Evolutionary conservation across 2,329 filamentous ascomycete genomes (phyloP).

Genomic region (Sarocladium brachiariae): DNA sequence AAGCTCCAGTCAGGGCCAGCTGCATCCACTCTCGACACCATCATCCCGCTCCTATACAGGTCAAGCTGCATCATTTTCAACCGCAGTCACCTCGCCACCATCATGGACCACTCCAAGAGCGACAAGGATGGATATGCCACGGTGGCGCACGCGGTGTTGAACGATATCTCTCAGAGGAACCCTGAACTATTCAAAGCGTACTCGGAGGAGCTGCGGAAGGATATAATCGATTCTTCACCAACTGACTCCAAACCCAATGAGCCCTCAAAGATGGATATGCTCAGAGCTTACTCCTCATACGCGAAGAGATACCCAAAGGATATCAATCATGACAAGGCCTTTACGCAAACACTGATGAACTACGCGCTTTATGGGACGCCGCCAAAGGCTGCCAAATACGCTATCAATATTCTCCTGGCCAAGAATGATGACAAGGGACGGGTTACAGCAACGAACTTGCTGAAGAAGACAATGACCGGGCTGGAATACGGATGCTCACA

Average conservation of each 20-base stretch:
- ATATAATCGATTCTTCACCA: conserved; percentile 75
- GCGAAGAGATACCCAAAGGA: conserved; percentile 80
- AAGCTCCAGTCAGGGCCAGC: conserved; percentile 59
- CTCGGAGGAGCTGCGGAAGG: conserved; percentile 82
- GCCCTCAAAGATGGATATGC: conserved; percentile 70
- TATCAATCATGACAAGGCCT: conserved; percentile 72
- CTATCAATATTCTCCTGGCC: conserved; percentile 81
- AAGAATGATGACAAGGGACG: conserved; percentile 65
- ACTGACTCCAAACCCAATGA: conserved; percentile 62
- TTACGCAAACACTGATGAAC: conserved; percentile 70
- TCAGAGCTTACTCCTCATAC: conserved; percentile 92
- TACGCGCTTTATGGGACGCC: conserved; percentile 81
- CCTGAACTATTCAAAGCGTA: conserved; percentile 90
- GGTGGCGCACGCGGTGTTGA: conserved; percentile 81
- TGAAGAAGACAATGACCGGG: conserved; percentile 67
- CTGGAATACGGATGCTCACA: conserved; percentile 66
- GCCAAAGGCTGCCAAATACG: conserved; percentile 83
- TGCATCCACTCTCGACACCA: conserved; percentile 65
- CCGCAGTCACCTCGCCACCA: conserved; percentile 83
- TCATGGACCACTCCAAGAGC: conserved; percentile 80
- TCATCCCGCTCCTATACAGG: conserved; percentile 77
- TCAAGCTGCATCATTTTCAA: conserved; percentile 85
- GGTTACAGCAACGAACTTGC: conserved; percentile 76
- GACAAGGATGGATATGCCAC: conserved; percentile 72
- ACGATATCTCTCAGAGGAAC: conserved; percentile 83